Conservation (phyloP, 805 yeast species). For the Spathaspora gorwiae region DNA sequence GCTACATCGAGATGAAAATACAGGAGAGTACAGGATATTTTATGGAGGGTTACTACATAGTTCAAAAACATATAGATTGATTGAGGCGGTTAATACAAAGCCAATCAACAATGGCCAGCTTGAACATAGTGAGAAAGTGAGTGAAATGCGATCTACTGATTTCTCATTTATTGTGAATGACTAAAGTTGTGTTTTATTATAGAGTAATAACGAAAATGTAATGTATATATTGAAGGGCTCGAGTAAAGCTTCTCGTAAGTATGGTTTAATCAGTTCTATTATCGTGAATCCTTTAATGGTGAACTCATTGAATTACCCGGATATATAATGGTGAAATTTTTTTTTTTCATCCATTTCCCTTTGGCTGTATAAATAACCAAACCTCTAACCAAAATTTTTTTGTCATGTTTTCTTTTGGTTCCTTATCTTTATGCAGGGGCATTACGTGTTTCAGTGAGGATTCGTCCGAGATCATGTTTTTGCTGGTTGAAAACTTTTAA, state of each 20-base stretch:
- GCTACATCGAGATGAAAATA: background rate
- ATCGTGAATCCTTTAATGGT: no score
- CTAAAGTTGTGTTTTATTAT: background rate
- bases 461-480: constrained; percentile 99
- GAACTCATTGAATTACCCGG: constrained; percentile 4
- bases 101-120: constrained; percentile 2
- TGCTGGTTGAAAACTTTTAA: constrained; percentile 99
- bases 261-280: no score
- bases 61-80: background rate
- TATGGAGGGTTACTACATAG: constrained; percentile 2
- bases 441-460: constrained; percentile 99
- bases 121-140: background rate
- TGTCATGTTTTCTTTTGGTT: constrained; percentile 9
- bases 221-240: no score
- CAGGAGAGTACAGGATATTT: background rate
- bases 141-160: background rate
- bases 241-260: no score
- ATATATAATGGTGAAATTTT: background rate
- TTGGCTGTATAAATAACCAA: constrained; percentile 1
- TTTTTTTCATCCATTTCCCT: background rate
- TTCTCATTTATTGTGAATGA: constrained; percentile 3
- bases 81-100: constrained; percentile 1
- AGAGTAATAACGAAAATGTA: background rate
- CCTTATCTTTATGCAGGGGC: constrained; percentile 99
- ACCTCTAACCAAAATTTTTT: background rate